Evolutionary conservation across 345 rosid genomes (phyloP), one percentile per base, ranked within the genome.

Genomic region (Physaria fendleri): DNA sequence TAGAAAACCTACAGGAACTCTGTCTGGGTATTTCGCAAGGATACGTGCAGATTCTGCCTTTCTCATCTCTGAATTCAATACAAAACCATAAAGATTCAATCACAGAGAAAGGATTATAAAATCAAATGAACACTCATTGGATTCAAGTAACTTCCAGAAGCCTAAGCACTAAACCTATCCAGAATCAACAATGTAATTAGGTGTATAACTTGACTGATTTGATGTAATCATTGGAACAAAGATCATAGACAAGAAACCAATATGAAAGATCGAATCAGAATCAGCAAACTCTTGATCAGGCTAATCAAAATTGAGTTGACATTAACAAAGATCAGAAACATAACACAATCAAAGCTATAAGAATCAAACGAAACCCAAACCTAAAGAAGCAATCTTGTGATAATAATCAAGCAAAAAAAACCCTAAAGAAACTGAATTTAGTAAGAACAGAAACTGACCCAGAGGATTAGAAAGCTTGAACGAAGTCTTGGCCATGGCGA

Each of bases 401-500:
- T n/a, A n/a, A n/a, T n/a, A 21, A 59, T 23, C 15, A 33, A n/a
- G 10, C 32, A 20, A 29, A 53, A 58, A 41, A n/a, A n/a, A n/a
- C n/a, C 20, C 21, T 47, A 4, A 4, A 8, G 22, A 13, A 13
- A 23, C n/a, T n/a, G n/a, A n/a, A n/a, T n/a, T n/a, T n/a, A n/a
- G n/a, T n/a, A n/a, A n/a, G n/a, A n/a, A n/a, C n/a, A n/a, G 66
- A 71, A 64, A 57, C 56, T 20, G 2, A 89, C 97, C 91, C 6
- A 89, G 84, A 24, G 97, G 87, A 51, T 82, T 85, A 77, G 85
- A 89, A 69, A 84, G 69, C 80, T 82, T 89, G 83, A 84, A 84
- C 38, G 87, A 81, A 73, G 80, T 82, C 75, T 78, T 82, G 1
- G 84, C 81, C 97, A 89, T 89, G 71, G 66, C 44, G 37, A 57